Base-by-base conservation (phyloP, 73 alveolate species). In the Tetrahymena thermophila region DNA sequence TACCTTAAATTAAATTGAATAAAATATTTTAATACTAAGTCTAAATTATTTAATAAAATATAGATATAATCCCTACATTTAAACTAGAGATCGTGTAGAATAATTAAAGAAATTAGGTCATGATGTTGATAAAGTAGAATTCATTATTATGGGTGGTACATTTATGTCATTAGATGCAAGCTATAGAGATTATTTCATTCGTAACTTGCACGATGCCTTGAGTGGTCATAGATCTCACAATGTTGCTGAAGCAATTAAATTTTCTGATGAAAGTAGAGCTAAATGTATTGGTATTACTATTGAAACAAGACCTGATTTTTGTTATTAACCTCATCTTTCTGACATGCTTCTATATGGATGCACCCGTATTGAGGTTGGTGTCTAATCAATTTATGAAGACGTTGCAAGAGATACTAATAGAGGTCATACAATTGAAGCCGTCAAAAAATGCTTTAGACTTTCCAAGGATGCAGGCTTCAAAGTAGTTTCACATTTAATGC, bases 101-200 rank as follows among this genome's bases (percentile, higher is more conserved):
- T 98, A 99, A 95, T 96, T 99, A 83, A 98, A 99, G 96, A 98
- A 98, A 96, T 98, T 99, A 56, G 99, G 99, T 10, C 99, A 99
- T 96, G 99, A 98, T 96, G 98, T 99, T 89, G 99, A 99, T 96
- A 99, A 99, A 96, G 99, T 99, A 38, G 99, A 99, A 96, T 99
- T 98, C 96, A 98, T 99, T 94, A 98, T 99, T 9, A 99, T 99
- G 99, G 99, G 99, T 34, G 99, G 99, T 34, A 99, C 99, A 34
- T 99, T 99, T 96, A 97, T 99, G 99, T 94, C 99, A 40, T 96
- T 99, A 44, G 98, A 98, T 56, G 84, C 96, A 58, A 98, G 98
- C 35, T 99, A 99, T 94, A 96, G 99, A 98, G 99, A 99, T 96
- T 98, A 98, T 98, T 99, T 99, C 97, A 99, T 99, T 95, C 97